Evolutionary conservation across 2,329 filamentous ascomycete species (phyloP), one percentile per base, ranked within the genome.

Genomic region (Colletotrichum higginsianum): DNA sequence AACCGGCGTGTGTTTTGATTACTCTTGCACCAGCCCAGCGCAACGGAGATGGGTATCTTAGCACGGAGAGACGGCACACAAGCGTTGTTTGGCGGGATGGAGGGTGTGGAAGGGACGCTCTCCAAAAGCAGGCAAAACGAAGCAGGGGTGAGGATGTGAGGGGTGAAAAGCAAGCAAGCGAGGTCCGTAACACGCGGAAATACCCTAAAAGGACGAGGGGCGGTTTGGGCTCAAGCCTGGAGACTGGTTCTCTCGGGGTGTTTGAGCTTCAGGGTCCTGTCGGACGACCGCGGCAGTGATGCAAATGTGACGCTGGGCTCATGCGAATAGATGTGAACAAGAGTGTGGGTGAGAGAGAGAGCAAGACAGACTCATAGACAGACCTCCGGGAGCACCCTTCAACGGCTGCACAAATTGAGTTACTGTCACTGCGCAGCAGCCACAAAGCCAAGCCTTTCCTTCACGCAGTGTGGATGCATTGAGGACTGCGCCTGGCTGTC

Each of bases 51-150:
- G 56, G 35, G 49, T 61, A 55, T 40, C 64, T 67, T 71, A 63
- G 68, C 53, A 63, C 68, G 68, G 68, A 47, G 65, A 55, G 52
- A 55, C 68, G 68, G 68, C 68, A 71, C 68, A 53, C 52, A 69
- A 69, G 66, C 61, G 52, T 52, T 30, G 26, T 69, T 66, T 60
- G 66, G 61, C 53, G 53, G 53, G 40, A 47, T 42, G 35, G 30
- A 42, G 30, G 40, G 44, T 30, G 44, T n/a, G 49, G 44, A 15
- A 26, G 23, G 30, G 50, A 60, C 50, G 52, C 60, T 42, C n/a
- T 18, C 30, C 61, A 58, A 38, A 50, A 47, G 16, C 61, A 58
- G 46, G 40, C 30, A 58, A 66, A 65, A 66, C 66, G n/a, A 70
- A 50, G 56, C 63, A 70, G 40, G 56, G 55, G 40, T 42, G 46